Evolutionary conservation across 352 stramenopile genomes (phyloP), one percentile per base, ranked within the genome.

Genomic region (Paralagenidium karlingii): DNA sequence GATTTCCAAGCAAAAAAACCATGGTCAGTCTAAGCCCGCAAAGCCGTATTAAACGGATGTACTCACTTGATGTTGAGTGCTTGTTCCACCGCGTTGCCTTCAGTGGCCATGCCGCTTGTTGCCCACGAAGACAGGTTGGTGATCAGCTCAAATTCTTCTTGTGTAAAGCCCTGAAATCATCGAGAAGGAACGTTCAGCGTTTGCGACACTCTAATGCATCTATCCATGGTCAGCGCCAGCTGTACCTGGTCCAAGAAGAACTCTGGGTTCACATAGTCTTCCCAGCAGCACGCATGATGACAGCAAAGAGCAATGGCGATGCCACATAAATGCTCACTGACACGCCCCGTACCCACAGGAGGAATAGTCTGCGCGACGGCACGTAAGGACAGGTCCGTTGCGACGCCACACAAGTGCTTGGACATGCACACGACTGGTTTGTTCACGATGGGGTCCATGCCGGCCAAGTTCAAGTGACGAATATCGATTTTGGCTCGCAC

Each of bases 401-500:
- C 77, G 29, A 88, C 74, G 8, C 77, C 77, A 25, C 77, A 91
- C 24, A 91, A 43, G 36, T 91, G 77, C 51, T 91, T 91, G 38
- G 77, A 91, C 58, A 91, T 87, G 44, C 69, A 78, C 7, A 91
- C 69, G 15, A 91, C 49, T 0, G 63, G 53, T 24, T 62, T 64
- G 32, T 64, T 41, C 0, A 30, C 22, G 3, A 84, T 46, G 37
- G 82, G 63, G 26, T 56, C 18, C 60, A 91, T 80, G 0, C 62
- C 74, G 1, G 62, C 56, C 20, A 88, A 66, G 44, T 91, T 81
- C 18, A 91, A 43, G 38, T 91, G 77, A 16, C 77, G 77, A 55
- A 91, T 87, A 38, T 88, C 77, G 32, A 91, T 88, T 45, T 88
- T 88, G 5, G 69, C 74, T 3, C 77, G 69, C 24, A 82, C 15